Percentiles rank a stretch among this genome's conserved stretches.
Evolutionary conservation across 1,139 yeast species (phyloP).

Genomic region (Groenewaldozyma auringiensis): DNA sequence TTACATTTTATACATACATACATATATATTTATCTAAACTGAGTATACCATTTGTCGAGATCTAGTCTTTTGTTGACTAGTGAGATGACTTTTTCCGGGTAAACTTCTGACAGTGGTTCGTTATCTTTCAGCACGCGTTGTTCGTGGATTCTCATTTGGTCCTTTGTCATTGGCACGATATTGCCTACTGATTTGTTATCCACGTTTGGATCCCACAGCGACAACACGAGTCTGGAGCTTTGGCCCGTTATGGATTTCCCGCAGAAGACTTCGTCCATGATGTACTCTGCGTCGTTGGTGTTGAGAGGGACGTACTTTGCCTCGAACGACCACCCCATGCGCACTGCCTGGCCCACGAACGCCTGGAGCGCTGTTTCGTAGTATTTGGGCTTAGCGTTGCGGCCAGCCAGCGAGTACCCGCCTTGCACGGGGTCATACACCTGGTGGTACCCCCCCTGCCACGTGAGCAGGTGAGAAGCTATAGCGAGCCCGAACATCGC

Average conservation of each 20-base stretch:
- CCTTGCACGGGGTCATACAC: constrained; percentile 49
- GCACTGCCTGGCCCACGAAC: constrained; percentile 77
- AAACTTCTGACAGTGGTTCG: constrained; percentile 54
- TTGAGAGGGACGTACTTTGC: constrained; percentile 60
- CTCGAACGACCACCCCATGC: constrained; percentile 44
- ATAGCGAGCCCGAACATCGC: constrained; percentile 89
- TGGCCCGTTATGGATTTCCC: constrained; percentile 87
- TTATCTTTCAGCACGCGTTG: constrained; percentile 60
- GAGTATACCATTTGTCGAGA: constrained; percentile 56
- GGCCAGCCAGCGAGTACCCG: constrained; percentile 57
- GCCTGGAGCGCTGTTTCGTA: constrained; percentile 79
- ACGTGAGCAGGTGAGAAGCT: constrained; percentile 74
- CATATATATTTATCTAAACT: constrained; percentile 18
- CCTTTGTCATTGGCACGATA: constrained; percentile 79
- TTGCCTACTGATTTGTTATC: constrained; percentile 48
- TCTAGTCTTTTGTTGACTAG: constrained; percentile 55
- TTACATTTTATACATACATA: neutral
- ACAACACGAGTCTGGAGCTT: constrained; percentile 67
- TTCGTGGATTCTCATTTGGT: constrained; percentile 78
- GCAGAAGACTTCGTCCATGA: constrained; percentile 86
- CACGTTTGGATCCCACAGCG: constrained; percentile 73
- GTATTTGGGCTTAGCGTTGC: constrained; percentile 67
- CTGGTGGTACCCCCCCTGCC: constrained; percentile 72
- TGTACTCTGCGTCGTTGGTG: constrained; percentile 64
- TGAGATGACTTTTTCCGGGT: constrained; percentile 51